Evolutionary conservation across 208 protist species (phyloP).

Genomic region (Leishmania martiniquensis): DNA sequence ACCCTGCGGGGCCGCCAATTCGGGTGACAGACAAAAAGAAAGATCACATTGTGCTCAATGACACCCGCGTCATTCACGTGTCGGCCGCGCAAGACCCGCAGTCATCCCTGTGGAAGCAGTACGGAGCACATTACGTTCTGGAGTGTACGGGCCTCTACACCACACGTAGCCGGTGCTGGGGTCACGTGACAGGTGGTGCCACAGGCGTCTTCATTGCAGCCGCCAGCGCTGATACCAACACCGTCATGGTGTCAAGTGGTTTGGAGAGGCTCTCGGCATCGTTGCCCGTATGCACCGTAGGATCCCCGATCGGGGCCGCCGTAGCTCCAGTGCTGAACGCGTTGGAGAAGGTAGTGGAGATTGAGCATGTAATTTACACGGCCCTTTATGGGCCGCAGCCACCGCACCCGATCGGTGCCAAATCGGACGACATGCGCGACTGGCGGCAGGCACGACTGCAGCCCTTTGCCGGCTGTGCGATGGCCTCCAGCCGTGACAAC

Average conservation of each 20-base stretch:
- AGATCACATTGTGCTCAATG: conserved; percentile 60
- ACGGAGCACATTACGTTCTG: conserved; percentile 94
- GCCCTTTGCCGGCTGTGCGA: conserved; percentile 82
- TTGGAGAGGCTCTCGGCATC: conserved; percentile 63
- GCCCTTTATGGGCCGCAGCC: conserved; percentile 97
- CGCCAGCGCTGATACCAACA: conserved; percentile 94
- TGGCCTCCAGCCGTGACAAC: conserved; percentile 94
- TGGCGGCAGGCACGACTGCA: conserved; percentile 94
- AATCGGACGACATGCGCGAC: conserved; percentile 90
- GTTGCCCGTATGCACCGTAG: conserved; percentile 94
- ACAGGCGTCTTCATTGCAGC: conserved; percentile 98
- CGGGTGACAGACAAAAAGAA: conserved; percentile 45
- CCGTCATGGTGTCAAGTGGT: conserved; percentile 97
- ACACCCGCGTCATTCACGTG: conserved; percentile 25
- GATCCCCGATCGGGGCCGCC: conserved; percentile 99
- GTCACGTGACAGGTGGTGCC: conserved; percentile 94
- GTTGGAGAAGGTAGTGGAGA: conserved; percentile 94
- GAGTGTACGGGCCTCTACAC: conserved; percentile 99
- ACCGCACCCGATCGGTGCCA: conserved; percentile 96
- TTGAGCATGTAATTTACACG: conserved; percentile 97
- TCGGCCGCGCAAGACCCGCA: conserved; percentile 72
- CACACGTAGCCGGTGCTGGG: conserved; percentile 82
- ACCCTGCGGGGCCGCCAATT: conserved; percentile 3
- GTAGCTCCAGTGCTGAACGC: conserved; percentile 96
- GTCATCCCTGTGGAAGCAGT: conserved; percentile 92